Percentiles rank a stretch among this genome's conserved stretches.
Evolutionary conservation across 2,329 filamentous ascomycete genomes (phyloP).

Genomic region (Proliferodiscus dingleyae): DNA sequence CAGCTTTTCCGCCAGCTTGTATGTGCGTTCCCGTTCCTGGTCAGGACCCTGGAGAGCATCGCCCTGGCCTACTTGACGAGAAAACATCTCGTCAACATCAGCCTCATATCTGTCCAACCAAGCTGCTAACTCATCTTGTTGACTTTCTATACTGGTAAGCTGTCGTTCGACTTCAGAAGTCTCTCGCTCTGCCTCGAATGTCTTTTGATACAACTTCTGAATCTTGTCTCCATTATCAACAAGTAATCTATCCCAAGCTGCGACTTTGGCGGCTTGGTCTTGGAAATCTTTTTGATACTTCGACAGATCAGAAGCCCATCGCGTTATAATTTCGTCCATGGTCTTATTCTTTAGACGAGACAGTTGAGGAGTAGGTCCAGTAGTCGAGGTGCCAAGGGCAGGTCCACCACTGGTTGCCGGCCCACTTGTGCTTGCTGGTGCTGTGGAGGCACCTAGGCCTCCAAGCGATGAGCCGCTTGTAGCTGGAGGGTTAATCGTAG

Average conservation of each 20-base stretch:
- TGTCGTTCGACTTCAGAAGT: constrained; percentile 93
- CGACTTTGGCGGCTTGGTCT: constrained; percentile 79
- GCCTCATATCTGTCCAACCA: constrained; percentile 90
- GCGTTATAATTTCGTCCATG: constrained; percentile 97
- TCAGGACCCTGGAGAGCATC: constrained; percentile 83
- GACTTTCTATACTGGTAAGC: constrained; percentile 80
- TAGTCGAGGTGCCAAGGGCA: constrained; percentile 66
- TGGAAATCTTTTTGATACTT: constrained; percentile 98
- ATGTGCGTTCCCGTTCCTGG: constrained; percentile 91
- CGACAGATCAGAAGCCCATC: constrained; percentile 90
- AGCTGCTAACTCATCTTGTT: constrained; percentile 82
- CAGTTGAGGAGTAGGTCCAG: constrained; percentile 75
- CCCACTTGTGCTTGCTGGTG: constrained; percentile 22
- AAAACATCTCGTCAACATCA: constrained; percentile 85
- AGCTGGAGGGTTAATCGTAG: constrained; percentile 7
- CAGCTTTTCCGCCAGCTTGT: constrained; percentile 91
- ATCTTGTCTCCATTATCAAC: constrained; percentile 96
- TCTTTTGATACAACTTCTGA: constrained; percentile 84
- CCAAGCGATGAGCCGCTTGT: constrained; percentile 10
- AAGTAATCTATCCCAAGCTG: constrained; percentile 81
- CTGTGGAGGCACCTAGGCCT: too few relatives aligned
- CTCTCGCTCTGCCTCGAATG: constrained; percentile 88
- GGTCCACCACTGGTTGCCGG: constrained; percentile 9
- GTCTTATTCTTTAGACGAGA: constrained; percentile 96
- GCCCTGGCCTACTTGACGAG: constrained; percentile 68